Conservation (phyloP, 805 yeast species). For the Zygotorulaspora florentina region DNA sequence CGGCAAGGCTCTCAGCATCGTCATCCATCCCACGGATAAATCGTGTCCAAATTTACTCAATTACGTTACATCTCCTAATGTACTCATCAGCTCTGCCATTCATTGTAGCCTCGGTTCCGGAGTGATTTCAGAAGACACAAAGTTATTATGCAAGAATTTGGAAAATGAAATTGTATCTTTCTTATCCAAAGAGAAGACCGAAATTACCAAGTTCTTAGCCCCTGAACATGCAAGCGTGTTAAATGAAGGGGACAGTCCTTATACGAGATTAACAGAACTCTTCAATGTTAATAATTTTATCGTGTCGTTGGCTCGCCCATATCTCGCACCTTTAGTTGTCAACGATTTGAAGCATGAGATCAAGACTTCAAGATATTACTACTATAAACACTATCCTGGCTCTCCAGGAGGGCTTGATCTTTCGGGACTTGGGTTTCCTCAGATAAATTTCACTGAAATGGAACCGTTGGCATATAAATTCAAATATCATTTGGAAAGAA, state of each 20-base stretch:
- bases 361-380: conserved; percentile 38
- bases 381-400: conserved; percentile 39
- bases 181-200: conserved; percentile 39
- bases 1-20: conserved; percentile 74
- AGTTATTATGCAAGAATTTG: conserved; percentile 56
- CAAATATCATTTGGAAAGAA: conserved; percentile 36
- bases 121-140: conserved; percentile 52
- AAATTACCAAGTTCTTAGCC: conserved; percentile 35
- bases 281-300: conserved; percentile 93
- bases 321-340: conserved; percentile 81
- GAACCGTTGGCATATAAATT: conserved; percentile 36
- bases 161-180: conserved; percentile 58
- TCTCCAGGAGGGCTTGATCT: conserved; percentile 19
- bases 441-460: conserved; percentile 33
- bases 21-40: conserved; percentile 66
- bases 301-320: conserved; percentile 89
- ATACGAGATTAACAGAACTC: conserved; percentile 81
- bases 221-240: conserved; percentile 44
- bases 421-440: conserved; percentile 25
- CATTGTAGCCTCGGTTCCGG: conserved; percentile 79
- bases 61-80: conserved; percentile 91
- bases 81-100: conserved; percentile 84
- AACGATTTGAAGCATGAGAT: conserved; percentile 74
- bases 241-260: conserved; percentile 58
- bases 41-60: conserved; percentile 71